phyloP scores from a whole-genome alignment of 1,284 basidiomycete species.

The Marasmius sp. region DNA sequence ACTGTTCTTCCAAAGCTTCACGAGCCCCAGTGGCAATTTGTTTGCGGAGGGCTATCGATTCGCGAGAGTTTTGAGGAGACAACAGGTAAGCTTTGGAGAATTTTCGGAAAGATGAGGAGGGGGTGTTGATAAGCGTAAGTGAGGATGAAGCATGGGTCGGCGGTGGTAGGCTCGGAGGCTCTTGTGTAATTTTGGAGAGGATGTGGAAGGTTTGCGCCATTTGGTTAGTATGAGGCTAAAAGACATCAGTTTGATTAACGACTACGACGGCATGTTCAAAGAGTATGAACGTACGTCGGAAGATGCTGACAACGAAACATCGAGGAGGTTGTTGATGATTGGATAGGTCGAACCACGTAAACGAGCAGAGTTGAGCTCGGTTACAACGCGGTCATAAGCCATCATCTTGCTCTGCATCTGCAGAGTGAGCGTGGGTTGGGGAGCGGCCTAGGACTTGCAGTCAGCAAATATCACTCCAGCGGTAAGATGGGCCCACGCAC shows the following conservation, averaged over 20 bases:
- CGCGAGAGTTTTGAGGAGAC: conserved; percentile 65
- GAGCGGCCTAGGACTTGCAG: not conserved
- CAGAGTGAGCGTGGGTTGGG: conserved; percentile 48
- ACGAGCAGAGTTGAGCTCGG: conserved; percentile 72
- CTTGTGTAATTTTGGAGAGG: conserved; percentile 67
- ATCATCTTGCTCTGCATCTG: conserved; percentile 94
- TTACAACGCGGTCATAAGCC: conserved; percentile 84
- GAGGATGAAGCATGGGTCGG: conserved; percentile 75
- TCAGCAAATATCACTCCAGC: not conserved
- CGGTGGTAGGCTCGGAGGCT: conserved; percentile 68
- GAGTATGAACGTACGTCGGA: conserved; percentile 48
- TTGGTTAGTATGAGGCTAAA: conserved; percentile 47
- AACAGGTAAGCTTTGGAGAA: conserved; percentile 67
- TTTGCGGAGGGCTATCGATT: conserved; percentile 58
- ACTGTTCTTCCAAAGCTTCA: conserved; percentile 81
- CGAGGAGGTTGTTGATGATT: conserved; percentile 67
- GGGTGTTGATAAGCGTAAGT: conserved; percentile 57
- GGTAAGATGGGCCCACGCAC: conserved; percentile 22
- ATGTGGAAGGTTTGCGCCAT: conserved; percentile 72
- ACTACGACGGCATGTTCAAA: not conserved
- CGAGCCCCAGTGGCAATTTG: conserved; percentile 76
- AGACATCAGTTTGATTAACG: conserved; percentile 18
- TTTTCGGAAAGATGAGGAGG: conserved; percentile 66
- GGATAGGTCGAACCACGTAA: conserved; percentile 74
- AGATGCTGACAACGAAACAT: conserved; percentile 57